These are phyloP conservation scores for Rutstroemia sp. DNA, from an alignment of 2,329 filamentous ascomycete genomes.

Conservation along the genomic window DNA sequence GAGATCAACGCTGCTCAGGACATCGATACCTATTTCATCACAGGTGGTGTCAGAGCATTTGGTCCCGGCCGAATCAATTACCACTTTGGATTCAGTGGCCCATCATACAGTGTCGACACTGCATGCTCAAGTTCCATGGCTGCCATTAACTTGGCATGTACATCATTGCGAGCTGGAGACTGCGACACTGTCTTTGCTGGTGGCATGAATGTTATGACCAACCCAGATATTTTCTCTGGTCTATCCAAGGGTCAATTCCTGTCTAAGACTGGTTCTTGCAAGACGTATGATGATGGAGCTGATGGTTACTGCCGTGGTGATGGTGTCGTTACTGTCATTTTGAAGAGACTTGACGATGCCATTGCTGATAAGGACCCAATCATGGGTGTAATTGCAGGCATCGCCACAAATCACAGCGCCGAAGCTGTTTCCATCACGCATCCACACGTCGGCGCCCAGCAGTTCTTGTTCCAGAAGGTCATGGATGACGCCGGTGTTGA, in stretches of 20 bases:
- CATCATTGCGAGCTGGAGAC: constrained; percentile 40
- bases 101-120: constrained; percentile 51
- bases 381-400: constrained; percentile 41
- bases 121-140: constrained; percentile 51
- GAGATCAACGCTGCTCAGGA: constrained; percentile 18
- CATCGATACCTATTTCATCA: constrained; percentile 25
- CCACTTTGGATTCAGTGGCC: constrained; percentile 36
- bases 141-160: constrained; percentile 45
- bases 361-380: constrained; percentile 50
- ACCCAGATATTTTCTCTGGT: constrained; percentile 15
- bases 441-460: constrained; percentile 10
- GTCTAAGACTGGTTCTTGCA: constrained; percentile 26
- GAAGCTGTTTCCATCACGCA: constrained; percentile 5
- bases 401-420: constrained; percentile 40
- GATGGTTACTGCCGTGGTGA: constrained; percentile 15
- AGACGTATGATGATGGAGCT: constrained; percentile 30
- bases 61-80: constrained; percentile 30
- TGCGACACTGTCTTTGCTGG: constrained; percentile 36
- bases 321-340: constrained; percentile 44
- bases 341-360: constrained; percentile 37
- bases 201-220: constrained; percentile 30
- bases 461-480: constrained; percentile 8
- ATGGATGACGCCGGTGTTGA: constrained; percentile 10
- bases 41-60: constrained; percentile 24
- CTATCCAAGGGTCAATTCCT: constrained; percentile 38